Percentiles rank a stretch among this genome's conserved stretches.
phyloP scores from a whole-genome alignment of 1,139 yeast genomes.

The Meyerozyma guilliermondii region DNA sequence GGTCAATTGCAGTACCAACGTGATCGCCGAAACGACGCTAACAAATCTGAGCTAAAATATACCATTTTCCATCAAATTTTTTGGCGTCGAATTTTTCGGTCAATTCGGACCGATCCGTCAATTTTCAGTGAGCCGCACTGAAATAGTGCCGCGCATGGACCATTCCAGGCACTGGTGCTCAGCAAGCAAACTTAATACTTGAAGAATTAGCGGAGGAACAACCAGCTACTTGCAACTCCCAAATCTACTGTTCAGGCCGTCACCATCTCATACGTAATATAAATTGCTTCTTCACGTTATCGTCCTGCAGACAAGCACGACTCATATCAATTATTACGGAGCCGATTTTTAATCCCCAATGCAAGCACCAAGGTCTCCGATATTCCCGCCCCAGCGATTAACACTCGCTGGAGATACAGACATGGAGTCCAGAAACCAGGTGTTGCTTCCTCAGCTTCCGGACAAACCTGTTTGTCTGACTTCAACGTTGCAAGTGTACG shows the following conservation, averaged over 20 bases:
- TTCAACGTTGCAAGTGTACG: slow-evolving; percentile 44
- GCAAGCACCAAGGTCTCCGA: slow-evolving; percentile 1
- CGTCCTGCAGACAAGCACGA: not conserved
- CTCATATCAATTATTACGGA: not conserved
- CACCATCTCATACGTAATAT: too few relatives aligned
- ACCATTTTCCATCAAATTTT: too few relatives aligned
- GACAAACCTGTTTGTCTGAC: slow-evolving; percentile 43
- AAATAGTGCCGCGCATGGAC: too few relatives aligned
- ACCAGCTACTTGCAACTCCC: too few relatives aligned
- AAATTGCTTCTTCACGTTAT: not conserved
- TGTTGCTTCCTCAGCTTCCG: slow-evolving; percentile 40
- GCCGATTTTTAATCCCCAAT: not conserved
- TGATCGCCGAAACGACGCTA: too few relatives aligned
- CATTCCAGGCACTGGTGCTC: too few relatives aligned
- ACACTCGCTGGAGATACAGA: not conserved
- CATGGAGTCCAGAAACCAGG: slow-evolving; percentile 3
- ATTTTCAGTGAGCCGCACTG: not conserved
- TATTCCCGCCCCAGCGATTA: not conserved
- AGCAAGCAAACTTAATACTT: too few relatives aligned
- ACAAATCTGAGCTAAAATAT: too few relatives aligned
- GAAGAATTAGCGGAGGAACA: too few relatives aligned
- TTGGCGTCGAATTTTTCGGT: too few relatives aligned
- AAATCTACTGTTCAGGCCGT: too few relatives aligned
- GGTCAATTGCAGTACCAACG: too few relatives aligned
- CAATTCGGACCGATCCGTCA: not conserved